Percentiles rank a stretch among this genome's conserved stretches.
These are phyloP conservation scores for Colletotrichum caudatum DNA, from an alignment of 2,329 filamentous ascomycete species.

Conservation along the genomic window DNA sequence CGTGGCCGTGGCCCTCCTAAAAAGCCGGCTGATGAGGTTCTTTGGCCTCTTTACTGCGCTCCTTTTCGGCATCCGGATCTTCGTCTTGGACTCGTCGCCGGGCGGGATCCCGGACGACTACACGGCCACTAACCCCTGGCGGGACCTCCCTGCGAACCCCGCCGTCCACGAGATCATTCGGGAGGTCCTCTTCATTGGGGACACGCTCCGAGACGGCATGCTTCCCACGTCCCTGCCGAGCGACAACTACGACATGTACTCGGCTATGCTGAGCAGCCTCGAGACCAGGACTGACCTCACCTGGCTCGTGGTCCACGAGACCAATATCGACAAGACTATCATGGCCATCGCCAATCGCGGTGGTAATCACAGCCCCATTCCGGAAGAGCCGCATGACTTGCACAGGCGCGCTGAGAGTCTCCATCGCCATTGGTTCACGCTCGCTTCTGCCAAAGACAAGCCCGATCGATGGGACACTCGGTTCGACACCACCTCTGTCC, in stretches of 20 bases:
- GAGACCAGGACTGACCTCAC: conserved; percentile 34
- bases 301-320: conserved; percentile 36
- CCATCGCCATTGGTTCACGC: conserved; percentile 22
- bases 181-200: conserved; percentile 34
- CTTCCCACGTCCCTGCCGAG: conserved; percentile 30
- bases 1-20: neutral
- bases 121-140: conserved; percentile 37
- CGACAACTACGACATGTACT: conserved; percentile 34
- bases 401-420: conserved; percentile 24
- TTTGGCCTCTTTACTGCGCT: neutral
- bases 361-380: conserved; percentile 27
- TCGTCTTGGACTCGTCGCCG: conserved; percentile 6
- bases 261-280: conserved; percentile 32
- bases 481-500: conserved; percentile 30
- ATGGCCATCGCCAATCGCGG: conserved; percentile 36
- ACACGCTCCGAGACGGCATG: conserved; percentile 37
- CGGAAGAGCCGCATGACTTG: conserved; percentile 36
- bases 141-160: conserved; percentile 33
- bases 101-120: conserved; percentile 2
- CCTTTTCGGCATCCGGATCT: conserved; percentile 21
- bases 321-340: conserved; percentile 27
- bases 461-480: conserved; percentile 28
- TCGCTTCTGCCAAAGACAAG: conserved; percentile 22
- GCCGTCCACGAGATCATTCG: conserved; percentile 24
- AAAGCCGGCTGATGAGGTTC: conserved; percentile 8